Conservation (phyloP, 768 basidiomycete genomes). For the Amylocystis lapponica region DNA sequence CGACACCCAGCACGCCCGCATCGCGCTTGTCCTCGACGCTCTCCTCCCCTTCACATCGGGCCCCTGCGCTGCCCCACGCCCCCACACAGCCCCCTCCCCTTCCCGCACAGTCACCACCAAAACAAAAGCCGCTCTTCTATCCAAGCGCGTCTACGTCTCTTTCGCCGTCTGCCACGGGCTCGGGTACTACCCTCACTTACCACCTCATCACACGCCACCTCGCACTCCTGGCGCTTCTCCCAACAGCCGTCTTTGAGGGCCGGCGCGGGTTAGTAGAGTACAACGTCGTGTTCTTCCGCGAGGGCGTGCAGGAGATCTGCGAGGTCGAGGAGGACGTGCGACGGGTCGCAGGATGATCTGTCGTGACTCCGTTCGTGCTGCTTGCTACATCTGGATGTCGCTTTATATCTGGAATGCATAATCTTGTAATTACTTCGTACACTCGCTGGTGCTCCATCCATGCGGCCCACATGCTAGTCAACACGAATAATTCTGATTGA, state of each 20-base stretch:
- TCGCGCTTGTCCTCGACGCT: constrained; percentile 1
- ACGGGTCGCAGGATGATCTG: constrained; percentile 3
- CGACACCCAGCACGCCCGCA: constrained; percentile 1
- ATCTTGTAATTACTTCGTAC: no score
- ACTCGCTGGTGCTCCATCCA: no score
- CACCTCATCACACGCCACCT: constrained; percentile 73
- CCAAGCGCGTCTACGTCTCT: constrained; percentile 64
- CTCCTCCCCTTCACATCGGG: background rate
- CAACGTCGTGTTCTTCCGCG: constrained; percentile 81
- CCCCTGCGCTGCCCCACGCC: background rate
- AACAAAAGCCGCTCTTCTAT: constrained; percentile 48
- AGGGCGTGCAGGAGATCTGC: constrained; percentile 79
- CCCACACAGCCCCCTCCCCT: constrained; percentile 19
- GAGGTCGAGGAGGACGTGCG: constrained; percentile 59
- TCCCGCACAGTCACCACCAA: background rate
- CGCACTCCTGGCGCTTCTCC: constrained; percentile 66
- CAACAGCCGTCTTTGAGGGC: constrained; percentile 66
- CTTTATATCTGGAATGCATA: no score
- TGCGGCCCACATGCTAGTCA: no score
- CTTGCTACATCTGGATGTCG: no score
- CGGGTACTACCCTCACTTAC: constrained; percentile 74
- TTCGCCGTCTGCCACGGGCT: constrained; percentile 45
- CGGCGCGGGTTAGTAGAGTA: constrained; percentile 77
- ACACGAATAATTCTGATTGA: no score
- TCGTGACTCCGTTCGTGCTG: no score